A percentile compares a stretch with the other conserved stretches of the same genome.
Conservation (phyloP, 768 basidiomycete species). For the Serendipita sp. region DNA sequence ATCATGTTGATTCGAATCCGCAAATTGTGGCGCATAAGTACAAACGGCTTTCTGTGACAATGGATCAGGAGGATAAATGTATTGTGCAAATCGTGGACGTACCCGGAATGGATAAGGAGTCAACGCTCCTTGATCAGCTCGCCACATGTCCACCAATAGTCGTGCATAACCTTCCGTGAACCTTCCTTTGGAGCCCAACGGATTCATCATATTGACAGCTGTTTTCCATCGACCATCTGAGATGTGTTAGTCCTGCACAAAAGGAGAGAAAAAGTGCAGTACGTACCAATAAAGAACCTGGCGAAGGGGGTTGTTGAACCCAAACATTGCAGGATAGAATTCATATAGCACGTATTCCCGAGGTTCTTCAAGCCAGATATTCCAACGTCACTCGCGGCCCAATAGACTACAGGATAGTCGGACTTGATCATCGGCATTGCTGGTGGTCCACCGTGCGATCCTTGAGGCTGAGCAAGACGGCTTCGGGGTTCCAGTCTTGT, state of each 20-base stretch:
- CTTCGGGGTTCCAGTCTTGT: slow-evolving; percentile 16
- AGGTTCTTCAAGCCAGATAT: slow-evolving; percentile 85
- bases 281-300: slow-evolving; percentile 74
- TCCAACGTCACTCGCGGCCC: slow-evolving; percentile 66
- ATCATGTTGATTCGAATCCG: slow-evolving; percentile 84
- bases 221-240: slow-evolving; percentile 66
- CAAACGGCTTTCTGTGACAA: slow-evolving; percentile 40
- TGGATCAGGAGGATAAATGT: slow-evolving; percentile 13
- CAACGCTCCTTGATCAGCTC: slow-evolving; percentile 67
- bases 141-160: slow-evolving; percentile 76
- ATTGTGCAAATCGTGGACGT: slow-evolving; percentile 17
- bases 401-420: slow-evolving; percentile 73
- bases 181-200: slow-evolving; percentile 73
- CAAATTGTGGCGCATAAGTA: slow-evolving; percentile 53
- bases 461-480: slow-evolving; percentile 20
- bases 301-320: slow-evolving; percentile 90
- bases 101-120: slow-evolving; percentile 77
- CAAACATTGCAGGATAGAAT: slow-evolving; percentile 91
- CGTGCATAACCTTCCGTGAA: slow-evolving; percentile 70
- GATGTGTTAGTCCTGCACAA: neutral
- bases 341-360: slow-evolving; percentile 98
- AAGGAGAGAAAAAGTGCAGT: neutral
- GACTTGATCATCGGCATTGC: slow-evolving; percentile 47
- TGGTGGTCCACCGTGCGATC: slow-evolving; percentile 26
- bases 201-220: slow-evolving; percentile 73